Conservation (phyloP, 2,329 filamentous ascomycete species). For the Dichotomopilus funicola region DNA sequence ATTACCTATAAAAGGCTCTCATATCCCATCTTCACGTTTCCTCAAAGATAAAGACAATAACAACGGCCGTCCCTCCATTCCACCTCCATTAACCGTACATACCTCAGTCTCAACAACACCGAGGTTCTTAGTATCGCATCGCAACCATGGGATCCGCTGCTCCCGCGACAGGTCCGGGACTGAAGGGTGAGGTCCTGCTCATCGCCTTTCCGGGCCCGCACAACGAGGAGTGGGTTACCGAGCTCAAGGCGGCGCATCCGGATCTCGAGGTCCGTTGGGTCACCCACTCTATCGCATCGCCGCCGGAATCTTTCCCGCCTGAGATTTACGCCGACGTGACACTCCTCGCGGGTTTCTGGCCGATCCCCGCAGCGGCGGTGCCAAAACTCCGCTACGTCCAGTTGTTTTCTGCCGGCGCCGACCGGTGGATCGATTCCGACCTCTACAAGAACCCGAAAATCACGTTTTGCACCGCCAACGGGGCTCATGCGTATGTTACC, state of each 20-base stretch:
- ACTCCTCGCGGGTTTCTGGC: slow-evolving; percentile 30
- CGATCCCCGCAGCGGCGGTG: slow-evolving; percentile 29
- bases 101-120: too few species aligned
- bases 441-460: slow-evolving; percentile 31
- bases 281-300: slow-evolving; percentile 8
- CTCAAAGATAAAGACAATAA: too few species aligned
- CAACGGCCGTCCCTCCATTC: too few species aligned
- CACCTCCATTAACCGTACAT: too few species aligned
- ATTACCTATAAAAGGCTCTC: too few species aligned
- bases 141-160: too few species aligned
- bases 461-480: slow-evolving; percentile 36
- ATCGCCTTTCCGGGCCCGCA: slow-evolving; percentile 31
- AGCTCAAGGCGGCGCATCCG: slow-evolving; percentile 30
- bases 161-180: neutral
- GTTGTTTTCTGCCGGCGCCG: slow-evolving; percentile 37
- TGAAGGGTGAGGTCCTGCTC: slow-evolving; percentile 36
- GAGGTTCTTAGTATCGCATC: too few species aligned
- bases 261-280: slow-evolving; percentile 35
- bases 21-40: too few species aligned
- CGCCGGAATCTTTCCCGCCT: neutral
- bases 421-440: slow-evolving; percentile 34
- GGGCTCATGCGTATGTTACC: slow-evolving; percentile 35
- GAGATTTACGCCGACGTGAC: slow-evolving; percentile 37
- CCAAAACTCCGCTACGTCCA: slow-evolving; percentile 39
- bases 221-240: slow-evolving; percentile 31